Conservation (phyloP, 2,329 filamentous ascomycete genomes). For the Trichoderma semiorbis region DNA sequence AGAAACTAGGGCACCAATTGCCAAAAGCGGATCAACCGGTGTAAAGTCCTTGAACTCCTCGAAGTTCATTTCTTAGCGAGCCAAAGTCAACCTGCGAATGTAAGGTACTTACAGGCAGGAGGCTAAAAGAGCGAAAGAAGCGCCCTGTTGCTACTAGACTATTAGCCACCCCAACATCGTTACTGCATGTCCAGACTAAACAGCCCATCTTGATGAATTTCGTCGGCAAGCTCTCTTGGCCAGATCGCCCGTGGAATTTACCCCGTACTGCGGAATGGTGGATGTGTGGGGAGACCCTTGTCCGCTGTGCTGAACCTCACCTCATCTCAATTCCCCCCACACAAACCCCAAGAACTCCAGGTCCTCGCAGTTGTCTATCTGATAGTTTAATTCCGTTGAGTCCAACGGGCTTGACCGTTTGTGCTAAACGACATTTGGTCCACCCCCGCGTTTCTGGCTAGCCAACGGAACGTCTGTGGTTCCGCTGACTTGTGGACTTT, state of each 20-base stretch:
- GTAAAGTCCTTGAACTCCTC: not conserved
- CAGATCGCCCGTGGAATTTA: not conserved
- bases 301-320: not conserved
- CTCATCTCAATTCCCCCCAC: slow-evolving; percentile 1
- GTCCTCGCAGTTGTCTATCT: not conserved
- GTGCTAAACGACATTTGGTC: not conserved
- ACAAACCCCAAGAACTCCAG: not conserved
- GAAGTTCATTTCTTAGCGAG: not conserved
- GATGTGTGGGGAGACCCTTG: slow-evolving; percentile 3
- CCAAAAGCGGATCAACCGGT: not conserved
- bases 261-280: not conserved
- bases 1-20: not conserved
- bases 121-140: not conserved
- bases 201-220: not conserved
- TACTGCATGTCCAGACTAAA: not conserved
- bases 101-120: not conserved
- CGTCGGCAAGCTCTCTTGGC: not conserved
- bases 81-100: not conserved
- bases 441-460: not conserved
- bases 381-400: not conserved
- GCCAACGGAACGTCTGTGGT: not conserved
- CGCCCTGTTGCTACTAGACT: not conserved
- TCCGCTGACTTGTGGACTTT: not conserved
- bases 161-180: not conserved
- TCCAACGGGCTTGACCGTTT: not conserved